Evolutionary conservation across 306 rosid genomes (phyloP), one percentile per base, ranked within the genome.

Genomic region (Cicer yamashitae): DNA sequence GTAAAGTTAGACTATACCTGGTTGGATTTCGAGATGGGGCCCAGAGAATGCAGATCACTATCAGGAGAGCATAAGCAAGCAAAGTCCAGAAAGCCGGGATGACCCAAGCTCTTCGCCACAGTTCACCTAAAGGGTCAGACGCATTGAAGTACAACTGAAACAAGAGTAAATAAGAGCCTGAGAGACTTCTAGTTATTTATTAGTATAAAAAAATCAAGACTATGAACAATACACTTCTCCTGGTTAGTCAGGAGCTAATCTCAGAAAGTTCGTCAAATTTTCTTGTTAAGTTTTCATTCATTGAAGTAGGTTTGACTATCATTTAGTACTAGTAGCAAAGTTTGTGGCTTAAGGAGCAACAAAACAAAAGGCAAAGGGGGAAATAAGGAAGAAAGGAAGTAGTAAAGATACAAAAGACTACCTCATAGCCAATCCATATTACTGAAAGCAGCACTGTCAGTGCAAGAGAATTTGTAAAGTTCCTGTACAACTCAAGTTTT

Each of bases 121-220:
- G 79, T 73, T 85, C 91, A 59, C 96, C 88, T 75, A 90, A 78
- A 10, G 91, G 91, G 61, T 90, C 93, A 8, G 87, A 83, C 1
- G 96, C 93, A 51, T 90, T 88, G 88, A 88, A 90, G 85, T 90
- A 90, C 87, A 90, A 53, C 96, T 90, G 89, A 76, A 80, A 72
- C 62, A 81, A 83, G 58, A 60, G 71, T 8, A 61, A 17, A 69
- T 53, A 54, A 77, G 58, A 37, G 77, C 38, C 53, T 43, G 41
- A 62, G 59, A 65, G 57, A 63, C 38, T 53, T 13, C 11, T 45
- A 79, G 20, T 15, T 46, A 43, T 47, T 15, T 46, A 43, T 47
- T 12, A 74, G 4, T 30, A 20, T 65, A n/a, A 8, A 64, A 57
- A 72, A 47, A 57, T 67, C 46, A 59, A 25, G 41, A 48, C 53